Percentiles rank a stretch among this genome's conserved stretches.
Conservation (phyloP, 495 filamentous ascomycete genomes). For the Apiosordaria backusii region DNA sequence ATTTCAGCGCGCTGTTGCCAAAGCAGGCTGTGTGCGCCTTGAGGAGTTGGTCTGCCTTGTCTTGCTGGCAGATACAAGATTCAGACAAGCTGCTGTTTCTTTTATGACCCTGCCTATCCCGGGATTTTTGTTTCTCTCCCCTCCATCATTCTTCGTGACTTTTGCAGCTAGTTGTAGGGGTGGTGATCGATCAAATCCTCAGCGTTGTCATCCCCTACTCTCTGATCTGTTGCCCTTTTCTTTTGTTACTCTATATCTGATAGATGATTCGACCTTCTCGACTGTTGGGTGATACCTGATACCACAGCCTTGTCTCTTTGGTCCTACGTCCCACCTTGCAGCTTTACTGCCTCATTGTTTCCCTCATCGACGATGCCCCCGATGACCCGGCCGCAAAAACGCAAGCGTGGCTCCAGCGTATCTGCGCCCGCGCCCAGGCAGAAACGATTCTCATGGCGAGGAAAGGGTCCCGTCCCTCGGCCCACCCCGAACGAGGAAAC, state of each 20-base stretch:
- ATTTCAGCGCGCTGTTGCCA: not conserved
- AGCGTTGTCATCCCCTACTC: not conserved
- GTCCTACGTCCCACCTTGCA: not conserved
- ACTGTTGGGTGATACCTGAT: not conserved
- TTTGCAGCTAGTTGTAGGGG: not conserved
- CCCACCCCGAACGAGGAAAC: constrained; percentile 27
- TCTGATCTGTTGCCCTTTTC: not conserved
- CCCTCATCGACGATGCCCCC: not conserved
- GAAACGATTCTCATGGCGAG: not conserved
- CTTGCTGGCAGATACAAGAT: not conserved
- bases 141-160: not conserved
- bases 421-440: not conserved
- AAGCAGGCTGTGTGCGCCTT: constrained; percentile 13
- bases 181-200: not conserved
- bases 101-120: not conserved
- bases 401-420: not conserved
- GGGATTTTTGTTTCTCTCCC: not conserved
- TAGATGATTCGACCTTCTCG: not conserved
- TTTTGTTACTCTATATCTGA: not conserved
- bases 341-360: not conserved
- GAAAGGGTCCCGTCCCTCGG: not conserved
- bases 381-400: constrained; percentile 2
- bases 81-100: not conserved
- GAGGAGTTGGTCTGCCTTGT: constrained; percentile 13
- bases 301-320: not conserved